phyloP scores from a whole-genome alignment of 2,329 filamentous ascomycete species.

The Aspergillus transmontanensis region DNA sequence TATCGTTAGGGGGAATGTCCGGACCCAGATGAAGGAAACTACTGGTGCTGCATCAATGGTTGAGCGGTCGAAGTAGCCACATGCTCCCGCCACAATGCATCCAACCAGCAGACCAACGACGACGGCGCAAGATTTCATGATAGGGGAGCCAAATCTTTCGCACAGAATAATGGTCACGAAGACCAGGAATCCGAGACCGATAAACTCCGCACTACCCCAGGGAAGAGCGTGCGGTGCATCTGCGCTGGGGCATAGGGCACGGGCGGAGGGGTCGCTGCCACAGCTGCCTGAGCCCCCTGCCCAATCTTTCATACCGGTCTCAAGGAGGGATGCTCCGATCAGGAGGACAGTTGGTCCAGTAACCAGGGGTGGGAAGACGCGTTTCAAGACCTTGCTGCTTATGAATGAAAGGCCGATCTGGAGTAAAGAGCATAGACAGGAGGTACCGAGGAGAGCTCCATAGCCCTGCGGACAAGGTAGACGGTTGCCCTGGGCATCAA shows the following conservation, averaged over 20 bases:
- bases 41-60: slow-evolving; percentile 64
- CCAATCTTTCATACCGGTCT: slow-evolving; percentile 67
- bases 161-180: slow-evolving; percentile 69
- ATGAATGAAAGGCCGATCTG: slow-evolving; percentile 68
- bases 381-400: slow-evolving; percentile 60
- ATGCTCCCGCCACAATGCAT: slow-evolving; percentile 67
- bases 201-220: slow-evolving; percentile 66
- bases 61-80: slow-evolving; percentile 64
- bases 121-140: slow-evolving; percentile 70
- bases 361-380: slow-evolving; percentile 68
- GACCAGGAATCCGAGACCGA: slow-evolving; percentile 68
- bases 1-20: slow-evolving; percentile 66
- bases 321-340: slow-evolving; percentile 66
- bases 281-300: slow-evolving; percentile 63
- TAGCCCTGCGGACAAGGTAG: slow-evolving; percentile 68
- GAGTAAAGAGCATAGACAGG: slow-evolving; percentile 51
- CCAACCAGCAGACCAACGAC: slow-evolving; percentile 66
- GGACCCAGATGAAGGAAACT: slow-evolving; percentile 70
- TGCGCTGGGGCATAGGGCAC: slow-evolving; percentile 61
- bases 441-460: slow-evolving; percentile 64
- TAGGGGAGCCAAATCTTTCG: slow-evolving; percentile 69
- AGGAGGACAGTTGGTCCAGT: slow-evolving; percentile 69
- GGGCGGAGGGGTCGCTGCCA: slow-evolving; percentile 44
- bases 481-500: slow-evolving; percentile 56
- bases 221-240: slow-evolving; percentile 62